phyloP scores from a whole-genome alignment of 148 eudicot species.

The Rhododendron ferrugineum region DNA sequence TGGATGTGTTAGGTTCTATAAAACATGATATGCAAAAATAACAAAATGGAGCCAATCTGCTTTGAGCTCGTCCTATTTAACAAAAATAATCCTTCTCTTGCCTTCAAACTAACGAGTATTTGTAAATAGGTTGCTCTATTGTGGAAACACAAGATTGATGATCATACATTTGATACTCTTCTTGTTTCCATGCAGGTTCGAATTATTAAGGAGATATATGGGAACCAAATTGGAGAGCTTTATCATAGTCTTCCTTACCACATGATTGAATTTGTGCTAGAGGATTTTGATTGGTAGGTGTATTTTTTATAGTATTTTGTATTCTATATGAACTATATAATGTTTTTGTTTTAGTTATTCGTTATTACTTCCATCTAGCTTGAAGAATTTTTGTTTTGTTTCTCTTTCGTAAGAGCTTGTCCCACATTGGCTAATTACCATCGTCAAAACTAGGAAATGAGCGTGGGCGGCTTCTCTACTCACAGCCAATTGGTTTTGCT shows the following conservation, averaged over 20 bases:
- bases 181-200: slow-evolving; percentile 61
- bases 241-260: slow-evolving; percentile 91
- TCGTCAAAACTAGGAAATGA: too few species aligned
- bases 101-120: neutral
- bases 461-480: too few species aligned
- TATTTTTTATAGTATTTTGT: neutral
- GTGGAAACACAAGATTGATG: neutral
- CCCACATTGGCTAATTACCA: too few species aligned
- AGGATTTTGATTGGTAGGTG: slow-evolving; percentile 74
- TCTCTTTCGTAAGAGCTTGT: neutral
- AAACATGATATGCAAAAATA: neutral
- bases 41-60: neutral
- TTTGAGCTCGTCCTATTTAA: neutral
- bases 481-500: too few species aligned
- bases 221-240: slow-evolving; percentile 88
- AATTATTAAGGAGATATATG: slow-evolving; percentile 77
- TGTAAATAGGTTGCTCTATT: neutral
- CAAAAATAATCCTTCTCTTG: neutral
- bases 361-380: neutral
- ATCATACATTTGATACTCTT: neutral
- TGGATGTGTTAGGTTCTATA: neutral
- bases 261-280: slow-evolving; percentile 83
- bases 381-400: neutral
- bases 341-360: neutral
- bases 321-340: neutral